Conservation (phyloP, 2,329 filamentous ascomycete species). For the Arthrobotrys entomopaga region DNA sequence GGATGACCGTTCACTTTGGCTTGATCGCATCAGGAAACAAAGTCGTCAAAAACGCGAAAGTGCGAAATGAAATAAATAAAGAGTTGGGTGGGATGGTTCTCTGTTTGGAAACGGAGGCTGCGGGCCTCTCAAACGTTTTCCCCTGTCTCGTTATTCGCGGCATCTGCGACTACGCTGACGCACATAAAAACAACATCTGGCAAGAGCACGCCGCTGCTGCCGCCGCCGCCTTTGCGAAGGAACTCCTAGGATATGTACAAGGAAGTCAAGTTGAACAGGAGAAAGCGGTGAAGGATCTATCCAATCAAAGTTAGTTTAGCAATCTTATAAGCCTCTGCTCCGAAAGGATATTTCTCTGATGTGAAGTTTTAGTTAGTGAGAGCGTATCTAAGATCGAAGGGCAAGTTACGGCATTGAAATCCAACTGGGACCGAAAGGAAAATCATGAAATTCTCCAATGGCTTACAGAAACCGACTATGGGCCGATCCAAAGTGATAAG, state of each 20-base stretch:
- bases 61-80: conserved; percentile 55
- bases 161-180: conserved; percentile 56
- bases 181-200: conserved; percentile 56
- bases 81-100: conserved; percentile 4
- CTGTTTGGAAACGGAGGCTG: conserved; percentile 14
- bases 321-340: background rate
- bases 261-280: too few relatives aligned
- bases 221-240: too few relatives aligned
- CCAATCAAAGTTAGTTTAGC: background rate
- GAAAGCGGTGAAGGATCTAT: too few relatives aligned
- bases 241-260: too few relatives aligned
- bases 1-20: conserved; percentile 7
- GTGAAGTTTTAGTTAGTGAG: background rate
- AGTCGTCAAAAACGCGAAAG: conserved; percentile 57
- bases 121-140: conserved; percentile 4
- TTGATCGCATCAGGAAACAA: conserved; percentile 20
- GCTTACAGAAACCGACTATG: conserved; percentile 42
- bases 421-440: too few relatives aligned
- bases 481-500: conserved; percentile 63
- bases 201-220: conserved; percentile 4
- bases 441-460: background rate
- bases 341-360: conserved; percentile 1
- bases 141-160: conserved; percentile 45
- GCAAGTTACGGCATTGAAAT: background rate
- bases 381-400: background rate